Percentiles rank a stretch among this genome's conserved stretches.
phyloP scores from a whole-genome alignment of 1,284 basidiomycete species.

The Trichosporon inkin region DNA sequence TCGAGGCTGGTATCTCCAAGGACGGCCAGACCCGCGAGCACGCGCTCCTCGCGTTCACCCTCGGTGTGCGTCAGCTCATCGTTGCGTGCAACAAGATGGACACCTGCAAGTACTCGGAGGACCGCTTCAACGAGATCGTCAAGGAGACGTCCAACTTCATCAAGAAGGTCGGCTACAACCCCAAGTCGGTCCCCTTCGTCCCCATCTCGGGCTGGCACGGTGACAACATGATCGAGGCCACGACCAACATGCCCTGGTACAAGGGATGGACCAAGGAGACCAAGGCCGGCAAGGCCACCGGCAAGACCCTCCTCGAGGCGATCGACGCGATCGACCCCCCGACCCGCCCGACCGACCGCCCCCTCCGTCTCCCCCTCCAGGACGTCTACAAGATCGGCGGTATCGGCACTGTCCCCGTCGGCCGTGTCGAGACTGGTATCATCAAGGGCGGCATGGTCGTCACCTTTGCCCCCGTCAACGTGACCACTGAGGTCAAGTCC shows the following conservation, averaged over 20 bases:
- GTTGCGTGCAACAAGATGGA: conserved; percentile 82
- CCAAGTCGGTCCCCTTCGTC: conserved; percentile 96
- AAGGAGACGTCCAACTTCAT: conserved; percentile 99
- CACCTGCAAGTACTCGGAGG: conserved; percentile 81
- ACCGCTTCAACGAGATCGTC: conserved; percentile 99
- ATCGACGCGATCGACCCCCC: conserved; percentile 99
- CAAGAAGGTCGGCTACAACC: conserved; percentile 99
- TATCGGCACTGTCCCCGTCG: conserved; percentile 99
- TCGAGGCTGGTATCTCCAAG: conserved; percentile 99
- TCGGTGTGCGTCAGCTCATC: conserved; percentile 99
- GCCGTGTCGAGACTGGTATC: conserved; percentile 99
- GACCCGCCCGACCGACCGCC: conserved; percentile 94
- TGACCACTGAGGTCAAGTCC: conserved; percentile 81
- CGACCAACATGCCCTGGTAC: conserved; percentile 97
- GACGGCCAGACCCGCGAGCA: conserved; percentile 99
- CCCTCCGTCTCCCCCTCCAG: conserved; percentile 99
- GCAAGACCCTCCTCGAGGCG: conserved; percentile 99
- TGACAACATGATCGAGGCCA: conserved; percentile 99
- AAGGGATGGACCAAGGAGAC: conserved; percentile 98
- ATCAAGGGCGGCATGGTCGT: conserved; percentile 99
- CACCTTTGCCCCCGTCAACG: conserved; percentile 87
- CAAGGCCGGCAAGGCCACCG: conserved; percentile 88
- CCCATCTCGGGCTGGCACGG: conserved; percentile 99
- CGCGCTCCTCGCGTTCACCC: conserved; percentile 98
- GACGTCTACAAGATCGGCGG: conserved; percentile 99